These are phyloP conservation scores for Glonium stellatum DNA, from an alignment of 495 filamentous ascomycete species.

Conservation along the genomic window DNA sequence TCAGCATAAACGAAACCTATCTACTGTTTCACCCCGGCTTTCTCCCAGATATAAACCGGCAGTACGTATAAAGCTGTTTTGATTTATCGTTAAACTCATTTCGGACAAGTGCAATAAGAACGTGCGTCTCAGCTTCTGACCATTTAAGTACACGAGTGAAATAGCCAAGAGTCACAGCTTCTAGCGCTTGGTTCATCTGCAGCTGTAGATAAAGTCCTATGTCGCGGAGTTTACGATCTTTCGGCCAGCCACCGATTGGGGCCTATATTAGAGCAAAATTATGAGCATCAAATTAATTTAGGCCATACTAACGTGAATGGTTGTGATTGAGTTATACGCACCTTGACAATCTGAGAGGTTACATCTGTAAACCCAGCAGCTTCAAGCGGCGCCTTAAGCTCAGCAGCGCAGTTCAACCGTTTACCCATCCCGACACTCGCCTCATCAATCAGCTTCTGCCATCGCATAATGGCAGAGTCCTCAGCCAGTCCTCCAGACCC, in stretches of 20 bases:
- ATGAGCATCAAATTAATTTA: too few species aligned
- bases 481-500: constrained; percentile 13
- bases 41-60: background rate
- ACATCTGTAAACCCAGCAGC: background rate
- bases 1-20: too few species aligned
- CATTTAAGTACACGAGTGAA: constrained; percentile 1
- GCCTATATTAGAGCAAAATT: background rate
- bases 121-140: background rate
- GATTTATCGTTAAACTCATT: background rate
- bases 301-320: too few species aligned
- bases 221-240: background rate
- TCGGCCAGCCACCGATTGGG: constrained; percentile 1
- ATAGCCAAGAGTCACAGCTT: background rate
- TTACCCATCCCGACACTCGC: background rate
- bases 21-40: background rate
- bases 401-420: constrained; percentile 1
- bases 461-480: constrained; percentile 8
- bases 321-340: too few species aligned
- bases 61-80: background rate
- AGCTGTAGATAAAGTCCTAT: background rate
- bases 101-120: background rate
- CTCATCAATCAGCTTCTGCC: constrained; percentile 9
- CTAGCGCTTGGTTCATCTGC: constrained; percentile 2
- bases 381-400: background rate
- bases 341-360: background rate